Percentiles rank a stretch among this genome's conserved stretches.
phyloP scores from a whole-genome alignment of 2,329 filamentous ascomycete genomes.

The Penicillium sp. region DNA sequence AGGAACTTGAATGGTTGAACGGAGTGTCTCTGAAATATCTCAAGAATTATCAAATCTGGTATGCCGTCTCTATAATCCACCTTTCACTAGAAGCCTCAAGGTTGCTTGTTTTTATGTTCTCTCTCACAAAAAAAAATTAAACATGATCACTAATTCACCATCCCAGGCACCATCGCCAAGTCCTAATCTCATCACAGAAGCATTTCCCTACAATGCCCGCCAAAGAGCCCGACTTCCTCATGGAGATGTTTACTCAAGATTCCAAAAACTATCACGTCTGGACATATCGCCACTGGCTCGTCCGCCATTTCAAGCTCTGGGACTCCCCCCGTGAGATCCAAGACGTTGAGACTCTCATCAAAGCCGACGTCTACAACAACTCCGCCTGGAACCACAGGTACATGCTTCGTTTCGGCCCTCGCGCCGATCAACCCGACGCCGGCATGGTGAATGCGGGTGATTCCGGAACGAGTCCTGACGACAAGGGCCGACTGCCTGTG shows the following conservation, averaged over 20 bases:
- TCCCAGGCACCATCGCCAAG: slow-evolving; percentile 54
- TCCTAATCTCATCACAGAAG: slow-evolving; percentile 44
- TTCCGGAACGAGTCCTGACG: slow-evolving; percentile 8
- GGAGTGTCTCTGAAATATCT: slow-evolving; percentile 72
- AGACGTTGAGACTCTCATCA: slow-evolving; percentile 66
- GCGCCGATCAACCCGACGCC: slow-evolving; percentile 34
- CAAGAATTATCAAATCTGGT: slow-evolving; percentile 99
- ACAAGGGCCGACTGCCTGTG: slow-evolving; percentile 32
- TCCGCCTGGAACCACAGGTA: slow-evolving; percentile 97
- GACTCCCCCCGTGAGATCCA: slow-evolving; percentile 57
- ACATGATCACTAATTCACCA: neutral
- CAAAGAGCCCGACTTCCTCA: slow-evolving; percentile 70
- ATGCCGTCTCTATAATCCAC: neutral
- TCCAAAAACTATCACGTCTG: slow-evolving; percentile 98
- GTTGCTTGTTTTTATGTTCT: neutral
- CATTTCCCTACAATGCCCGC: slow-evolving; percentile 52
- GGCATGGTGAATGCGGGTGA: slow-evolving; percentile 29
- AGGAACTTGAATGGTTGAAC: slow-evolving; percentile 84
- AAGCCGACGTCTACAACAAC: slow-evolving; percentile 85
- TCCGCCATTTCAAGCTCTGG: slow-evolving; percentile 58
- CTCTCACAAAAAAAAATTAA: neutral
- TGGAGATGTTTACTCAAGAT: slow-evolving; percentile 73
- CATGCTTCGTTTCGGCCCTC: slow-evolving; percentile 75
- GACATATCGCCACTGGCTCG: slow-evolving; percentile 80
- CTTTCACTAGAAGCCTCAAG: too few relatives aligned